Conservation (phyloP, 129 eudicot species). For the Flaveria linearis region DNA sequence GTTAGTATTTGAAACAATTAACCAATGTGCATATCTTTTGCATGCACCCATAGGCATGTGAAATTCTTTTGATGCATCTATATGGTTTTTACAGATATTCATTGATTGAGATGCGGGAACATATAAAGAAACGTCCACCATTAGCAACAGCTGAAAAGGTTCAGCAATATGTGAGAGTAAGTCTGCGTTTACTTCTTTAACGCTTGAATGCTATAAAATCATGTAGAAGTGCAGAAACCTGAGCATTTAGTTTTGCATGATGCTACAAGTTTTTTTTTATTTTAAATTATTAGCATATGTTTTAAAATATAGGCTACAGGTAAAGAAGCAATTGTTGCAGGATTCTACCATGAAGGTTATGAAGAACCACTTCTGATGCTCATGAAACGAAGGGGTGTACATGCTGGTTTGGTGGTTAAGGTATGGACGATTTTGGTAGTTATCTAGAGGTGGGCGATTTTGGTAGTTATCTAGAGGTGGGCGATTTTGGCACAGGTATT, state of each 20-base stretch:
- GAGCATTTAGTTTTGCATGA: conserved; percentile 20
- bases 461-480: not conserved
- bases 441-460: not conserved
- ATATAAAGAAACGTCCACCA: conserved; percentile 99
- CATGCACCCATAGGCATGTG: not conserved
- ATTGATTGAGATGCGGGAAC: conserved; percentile 87
- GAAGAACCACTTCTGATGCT: conserved; percentile 98
- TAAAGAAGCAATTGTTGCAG: conserved; percentile 89
- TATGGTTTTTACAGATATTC: conserved; percentile 60
- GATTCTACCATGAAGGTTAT: conserved; percentile 97
- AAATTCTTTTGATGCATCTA: conserved; percentile 1
- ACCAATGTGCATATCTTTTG: not conserved
- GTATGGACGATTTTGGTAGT: conserved; percentile 34
- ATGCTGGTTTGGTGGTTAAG: conserved; percentile 94
- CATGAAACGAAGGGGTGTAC: conserved; percentile 95
- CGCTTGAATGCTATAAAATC: conserved; percentile 3
- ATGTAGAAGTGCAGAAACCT: conserved; percentile 11
- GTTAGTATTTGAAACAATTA: not conserved
- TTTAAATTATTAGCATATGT: not conserved
- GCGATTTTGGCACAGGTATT: no score
- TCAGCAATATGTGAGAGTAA: conserved; percentile 93
- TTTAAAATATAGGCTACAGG: conserved; percentile 65
- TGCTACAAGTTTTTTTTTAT: not conserved
- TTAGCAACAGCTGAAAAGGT: conserved; percentile 93
- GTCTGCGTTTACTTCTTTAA: conserved; percentile 16